A percentile compares a stretch with the other conserved stretches of the same genome.
These are phyloP conservation scores for Geotrichum armillariae DNA, from an alignment of 1,139 yeast genomes.

Conservation along the genomic window DNA sequence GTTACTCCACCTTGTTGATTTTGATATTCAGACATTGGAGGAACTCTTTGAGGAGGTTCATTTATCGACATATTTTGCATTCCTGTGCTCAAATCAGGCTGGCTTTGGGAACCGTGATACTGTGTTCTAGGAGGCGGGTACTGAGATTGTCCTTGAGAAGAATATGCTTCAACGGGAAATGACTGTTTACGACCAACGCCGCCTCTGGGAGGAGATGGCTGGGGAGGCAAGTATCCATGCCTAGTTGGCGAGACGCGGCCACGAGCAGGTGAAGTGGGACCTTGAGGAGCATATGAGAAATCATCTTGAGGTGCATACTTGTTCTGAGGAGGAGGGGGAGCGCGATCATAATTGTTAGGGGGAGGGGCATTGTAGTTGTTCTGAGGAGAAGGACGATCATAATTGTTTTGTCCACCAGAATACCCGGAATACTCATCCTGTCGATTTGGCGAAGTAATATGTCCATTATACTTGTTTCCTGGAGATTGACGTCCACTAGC, in stretches of 20 bases:
- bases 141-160: slow-evolving; percentile 1
- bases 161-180: slow-evolving; percentile 2
- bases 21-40: background rate
- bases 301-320: background rate
- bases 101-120: slow-evolving; percentile 19
- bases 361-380: background rate
- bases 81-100: slow-evolving; percentile 26
- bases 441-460: background rate
- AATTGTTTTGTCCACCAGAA: too few relatives aligned
- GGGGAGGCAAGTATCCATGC: background rate
- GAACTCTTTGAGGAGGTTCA: slow-evolving; percentile 8
- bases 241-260: background rate
- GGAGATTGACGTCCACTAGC: background rate
- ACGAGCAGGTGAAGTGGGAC: background rate
- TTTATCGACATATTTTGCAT: slow-evolving; percentile 25
- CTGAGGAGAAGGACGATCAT: background rate
- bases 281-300: background rate
- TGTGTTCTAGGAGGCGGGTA: slow-evolving; percentile 3
- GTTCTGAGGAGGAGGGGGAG: slow-evolving; percentile 1
- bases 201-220: background rate
- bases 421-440: background rate
- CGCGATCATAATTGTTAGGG: background rate
- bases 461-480: background rate
- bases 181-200: slow-evolving; percentile 3
- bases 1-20: background rate